Evolutionary conservation across 805 yeast genomes (phyloP).

Genomic region (Yamadazyma insecticola): DNA sequence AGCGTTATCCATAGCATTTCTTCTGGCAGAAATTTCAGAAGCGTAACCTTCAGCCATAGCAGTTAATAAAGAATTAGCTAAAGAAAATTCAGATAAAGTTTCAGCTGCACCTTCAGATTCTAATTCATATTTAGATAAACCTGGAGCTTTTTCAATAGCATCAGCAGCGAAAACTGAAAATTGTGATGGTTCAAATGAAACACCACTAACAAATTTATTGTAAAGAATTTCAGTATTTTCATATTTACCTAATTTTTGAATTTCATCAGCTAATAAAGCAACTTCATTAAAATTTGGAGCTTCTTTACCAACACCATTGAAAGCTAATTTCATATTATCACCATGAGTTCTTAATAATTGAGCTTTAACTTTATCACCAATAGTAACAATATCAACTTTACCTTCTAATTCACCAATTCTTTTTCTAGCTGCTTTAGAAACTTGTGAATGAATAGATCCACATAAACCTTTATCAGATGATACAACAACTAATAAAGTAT

Average conservation of each 20-base stretch:
- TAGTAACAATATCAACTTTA: slow-evolving; percentile 70
- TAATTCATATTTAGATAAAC: slow-evolving; percentile 75
- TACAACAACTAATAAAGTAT: slow-evolving; percentile 78
- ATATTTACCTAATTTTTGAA: slow-evolving; percentile 64
- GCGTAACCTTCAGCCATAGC: slow-evolving; percentile 99
- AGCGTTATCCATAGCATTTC: slow-evolving; percentile 99
- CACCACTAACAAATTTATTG: slow-evolving; percentile 85
- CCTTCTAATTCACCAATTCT: slow-evolving; percentile 58
- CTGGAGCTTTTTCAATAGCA: slow-evolving; percentile 79
- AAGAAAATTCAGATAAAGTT: slow-evolving; percentile 76
- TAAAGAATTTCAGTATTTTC: slow-evolving; percentile 74
- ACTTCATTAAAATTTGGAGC: slow-evolving; percentile 93
- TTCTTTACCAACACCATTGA: slow-evolving; percentile 93
- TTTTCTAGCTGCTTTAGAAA: slow-evolving; percentile 81
- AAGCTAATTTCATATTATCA: slow-evolving; percentile 63
- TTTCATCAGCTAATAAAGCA: slow-evolving; percentile 82
- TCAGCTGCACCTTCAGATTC: slow-evolving; percentile 64
- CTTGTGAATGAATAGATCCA: slow-evolving; percentile 96
- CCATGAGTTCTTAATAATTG: slow-evolving; percentile 84
- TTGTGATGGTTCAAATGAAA: slow-evolving; percentile 81
- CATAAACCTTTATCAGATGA: slow-evolving; percentile 98
- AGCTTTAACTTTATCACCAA: slow-evolving; percentile 92
- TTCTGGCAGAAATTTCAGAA: slow-evolving; percentile 95
- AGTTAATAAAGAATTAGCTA: slow-evolving; percentile 83
- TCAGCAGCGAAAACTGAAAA: slow-evolving; percentile 64